These are phyloP conservation scores for Thermoascus crustaceus DNA, from an alignment of 2,329 filamentous ascomycete species.

Conservation along the genomic window DNA sequence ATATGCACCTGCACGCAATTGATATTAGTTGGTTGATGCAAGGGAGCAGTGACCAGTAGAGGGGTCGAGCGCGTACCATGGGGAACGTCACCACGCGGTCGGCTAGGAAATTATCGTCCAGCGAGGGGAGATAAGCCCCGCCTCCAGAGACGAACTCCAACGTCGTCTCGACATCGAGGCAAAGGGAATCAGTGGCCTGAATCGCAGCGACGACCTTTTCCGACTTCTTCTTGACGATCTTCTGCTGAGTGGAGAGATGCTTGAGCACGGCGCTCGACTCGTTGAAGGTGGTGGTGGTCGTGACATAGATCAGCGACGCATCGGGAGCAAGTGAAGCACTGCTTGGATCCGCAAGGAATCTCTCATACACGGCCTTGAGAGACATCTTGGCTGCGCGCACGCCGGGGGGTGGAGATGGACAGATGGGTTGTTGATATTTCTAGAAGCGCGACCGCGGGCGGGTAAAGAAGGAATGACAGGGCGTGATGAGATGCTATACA, in stretches of 20 bases:
- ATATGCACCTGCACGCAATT: constrained; percentile 62
- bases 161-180: constrained; percentile 70
- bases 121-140: constrained; percentile 74
- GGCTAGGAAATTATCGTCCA: constrained; percentile 90
- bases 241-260: constrained; percentile 64
- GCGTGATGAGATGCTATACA: no score
- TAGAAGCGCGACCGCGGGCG: background rate
- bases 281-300: constrained; percentile 68
- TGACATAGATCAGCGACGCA: constrained; percentile 77
- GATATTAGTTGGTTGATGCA: constrained; percentile 7
- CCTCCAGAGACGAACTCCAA: constrained; percentile 75
- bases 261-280: constrained; percentile 70
- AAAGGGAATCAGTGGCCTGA: constrained; percentile 61
- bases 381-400: constrained; percentile 30
- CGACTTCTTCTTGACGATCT: constrained; percentile 73
- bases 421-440: constrained; percentile 1
- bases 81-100: constrained; percentile 72
- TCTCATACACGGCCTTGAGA: constrained; percentile 52
- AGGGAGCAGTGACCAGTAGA: background rate
- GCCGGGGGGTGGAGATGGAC: constrained; percentile 7
- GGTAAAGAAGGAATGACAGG: no score
- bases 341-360: constrained; percentile 62
- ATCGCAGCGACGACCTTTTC: constrained; percentile 68
- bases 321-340: constrained; percentile 55
- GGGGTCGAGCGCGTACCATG: constrained; percentile 55